phyloP scores from a whole-genome alignment of 1,139 yeast genomes.

The Scheffersomyces cryptocercus region DNA sequence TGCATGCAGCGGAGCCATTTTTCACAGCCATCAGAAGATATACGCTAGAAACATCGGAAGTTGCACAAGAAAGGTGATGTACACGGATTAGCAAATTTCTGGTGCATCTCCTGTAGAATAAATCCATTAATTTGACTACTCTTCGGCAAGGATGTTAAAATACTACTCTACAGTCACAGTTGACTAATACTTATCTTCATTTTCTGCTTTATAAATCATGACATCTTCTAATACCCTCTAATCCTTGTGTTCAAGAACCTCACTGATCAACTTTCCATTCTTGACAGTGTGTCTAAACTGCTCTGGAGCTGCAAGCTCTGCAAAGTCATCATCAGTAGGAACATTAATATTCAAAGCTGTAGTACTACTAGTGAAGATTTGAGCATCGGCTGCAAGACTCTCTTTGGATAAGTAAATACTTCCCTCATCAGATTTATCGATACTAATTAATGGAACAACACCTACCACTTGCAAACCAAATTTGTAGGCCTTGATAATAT shows the following conservation, averaged over 20 bases:
- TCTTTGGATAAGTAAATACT: constrained; percentile 73
- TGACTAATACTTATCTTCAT: background rate
- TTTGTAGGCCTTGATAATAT: constrained; percentile 75
- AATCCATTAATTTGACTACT: no score
- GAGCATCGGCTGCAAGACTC: constrained; percentile 63
- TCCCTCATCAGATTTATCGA: constrained; percentile 90
- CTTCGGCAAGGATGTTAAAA: no score
- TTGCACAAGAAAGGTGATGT: no score
- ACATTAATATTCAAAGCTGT: constrained; percentile 83
- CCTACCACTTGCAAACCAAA: constrained; percentile 87
- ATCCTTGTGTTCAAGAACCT: constrained; percentile 52
- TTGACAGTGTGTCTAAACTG: constrained; percentile 68
- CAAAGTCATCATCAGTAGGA: constrained; percentile 63
- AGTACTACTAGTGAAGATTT: constrained; percentile 76
- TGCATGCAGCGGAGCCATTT: no score
- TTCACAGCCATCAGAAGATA: no score
- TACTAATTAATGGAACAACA: constrained; percentile 73
- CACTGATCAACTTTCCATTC: constrained; percentile 42
- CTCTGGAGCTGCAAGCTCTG: constrained; percentile 83
- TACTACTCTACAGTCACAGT: no score
- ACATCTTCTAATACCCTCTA: background rate
- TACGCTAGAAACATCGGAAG: no score
- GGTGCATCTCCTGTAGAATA: no score
- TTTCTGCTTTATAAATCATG: background rate
- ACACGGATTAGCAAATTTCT: no score